Conservation (phyloP, 2,329 filamentous ascomycete genomes). For the Setomelanomma holmii region DNA sequence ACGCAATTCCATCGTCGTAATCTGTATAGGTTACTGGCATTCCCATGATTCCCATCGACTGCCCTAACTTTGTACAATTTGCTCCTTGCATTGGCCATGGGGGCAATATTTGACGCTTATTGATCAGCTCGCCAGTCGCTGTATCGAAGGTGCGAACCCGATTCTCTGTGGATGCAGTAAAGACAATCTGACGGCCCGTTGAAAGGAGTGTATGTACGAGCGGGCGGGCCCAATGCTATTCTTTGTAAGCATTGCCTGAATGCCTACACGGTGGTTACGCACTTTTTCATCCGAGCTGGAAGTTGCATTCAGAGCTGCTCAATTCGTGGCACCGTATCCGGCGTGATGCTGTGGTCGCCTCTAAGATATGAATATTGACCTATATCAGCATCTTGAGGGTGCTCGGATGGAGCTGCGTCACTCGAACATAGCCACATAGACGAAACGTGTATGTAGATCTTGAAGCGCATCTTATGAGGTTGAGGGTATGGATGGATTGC, state of each 20-base stretch:
- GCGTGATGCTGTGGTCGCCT: conserved; percentile 53
- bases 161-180: conserved; percentile 27
- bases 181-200: conserved; percentile 22
- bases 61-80: conserved; percentile 14
- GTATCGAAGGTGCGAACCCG: conserved; percentile 27
- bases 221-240: conserved; percentile 57
- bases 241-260: not conserved
- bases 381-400: conserved; percentile 22
- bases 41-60: conserved; percentile 29
- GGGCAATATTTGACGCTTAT: conserved; percentile 17
- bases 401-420: conserved; percentile 18
- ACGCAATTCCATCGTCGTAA: conserved; percentile 29
- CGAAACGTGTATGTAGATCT: not conserved
- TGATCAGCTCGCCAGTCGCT: conserved; percentile 19
- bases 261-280: not conserved
- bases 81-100: conserved; percentile 24
- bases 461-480: not conserved
- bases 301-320: conserved; percentile 46
- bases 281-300: conserved; percentile 45
- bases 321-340: conserved; percentile 47
- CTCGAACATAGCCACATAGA: not conserved
- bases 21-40: conserved; percentile 25
- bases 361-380: conserved; percentile 27
- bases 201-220: conserved; percentile 52
- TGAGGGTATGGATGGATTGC: no score